Conservation (phyloP, 805 yeast genomes). For the Saccharomycopsis amapae region DNA sequence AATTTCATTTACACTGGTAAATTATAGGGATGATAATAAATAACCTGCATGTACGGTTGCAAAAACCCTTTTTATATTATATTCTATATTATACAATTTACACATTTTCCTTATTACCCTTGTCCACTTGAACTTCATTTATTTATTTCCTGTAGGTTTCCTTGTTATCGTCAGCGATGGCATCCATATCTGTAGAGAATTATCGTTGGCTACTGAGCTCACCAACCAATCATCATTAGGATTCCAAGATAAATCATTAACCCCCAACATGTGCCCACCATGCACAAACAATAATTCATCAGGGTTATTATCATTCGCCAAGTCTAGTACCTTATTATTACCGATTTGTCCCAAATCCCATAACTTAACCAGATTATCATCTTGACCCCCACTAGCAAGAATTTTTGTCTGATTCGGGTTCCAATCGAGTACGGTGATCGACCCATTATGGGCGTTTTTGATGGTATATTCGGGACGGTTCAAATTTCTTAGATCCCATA, state of each 20-base stretch:
- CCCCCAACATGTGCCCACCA: slow-evolving; percentile 83
- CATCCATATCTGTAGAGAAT: slow-evolving; percentile 80
- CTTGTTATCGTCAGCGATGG: slow-evolving; percentile 32
- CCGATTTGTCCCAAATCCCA: slow-evolving; percentile 42
- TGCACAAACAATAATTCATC: slow-evolving; percentile 52
- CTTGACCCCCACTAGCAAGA: slow-evolving; percentile 59
- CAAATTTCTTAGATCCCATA: slow-evolving; percentile 61
- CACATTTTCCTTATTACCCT: not conserved
- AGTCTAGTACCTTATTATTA: slow-evolving; percentile 7
- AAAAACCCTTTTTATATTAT: too few relatives aligned
- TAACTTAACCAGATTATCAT: slow-evolving; percentile 54
- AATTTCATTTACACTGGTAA: slow-evolving; percentile 20
- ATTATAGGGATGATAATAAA: not conserved
- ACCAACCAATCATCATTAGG: slow-evolving; percentile 61
- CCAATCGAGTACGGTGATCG: slow-evolving; percentile 68
- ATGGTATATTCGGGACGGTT: slow-evolving; percentile 28
- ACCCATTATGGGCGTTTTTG: slow-evolving; percentile 38
- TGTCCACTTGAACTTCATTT: not conserved
- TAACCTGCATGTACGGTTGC: too few relatives aligned
- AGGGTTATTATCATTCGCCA: slow-evolving; percentile 23
- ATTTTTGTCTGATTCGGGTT: slow-evolving; percentile 49
- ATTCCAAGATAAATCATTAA: slow-evolving; percentile 81
- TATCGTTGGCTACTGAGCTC: slow-evolving; percentile 77
- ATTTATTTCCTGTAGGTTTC: not conserved
- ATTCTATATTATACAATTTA: too few relatives aligned